Base-by-base conservation (phyloP, 805 yeast genomes). In the Wickerhamiella lipophila region DNA sequence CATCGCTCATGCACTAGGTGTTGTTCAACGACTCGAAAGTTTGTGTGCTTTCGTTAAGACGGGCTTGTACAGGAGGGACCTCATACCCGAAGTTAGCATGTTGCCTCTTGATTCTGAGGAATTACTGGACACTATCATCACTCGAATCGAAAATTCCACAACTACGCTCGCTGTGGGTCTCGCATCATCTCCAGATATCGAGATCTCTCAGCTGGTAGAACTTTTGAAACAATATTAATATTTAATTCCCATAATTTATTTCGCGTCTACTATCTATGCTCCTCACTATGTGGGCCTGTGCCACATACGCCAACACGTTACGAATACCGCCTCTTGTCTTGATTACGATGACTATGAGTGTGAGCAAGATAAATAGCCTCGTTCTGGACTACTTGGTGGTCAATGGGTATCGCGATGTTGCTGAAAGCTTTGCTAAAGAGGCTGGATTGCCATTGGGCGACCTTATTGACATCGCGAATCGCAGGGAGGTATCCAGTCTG, bases 111-210 rank as follows among this genome's bases (percentile, higher is more conserved):
- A 22, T 18, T 23, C 39, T 18, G 43, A 45, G 7, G 47, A 50
- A 26, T 35, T 80, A 40, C 66, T 83, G 52, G 85, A 80, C 50
- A 82, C 78, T 54, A 64, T 80, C 23, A 74, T 81, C 12, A 76
- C 87, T 0, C 71, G 94, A 60, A 68, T 83, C 35, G 94, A 84
- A 59, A 72, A 76, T 47, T 69, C 76, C 51, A 75, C 76, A 13
- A 68, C 73, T 1, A 53, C 70, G 41, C 55, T 77, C 46, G 62
- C 66, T 19, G 50, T 75, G 30, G 69, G 78, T 50, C 74, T 71
- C 54, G 57, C 39, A 15, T 32, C 38, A 15, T 41, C 50, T 5
- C 42, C 34, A 3, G 27, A 18, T 12, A 30, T 29, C 22, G 42
- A 36, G 15, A 35, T 34, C 15, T 8, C 27, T 7, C 36, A 45